These are phyloP conservation scores for Penicillium sp. DNA, from an alignment of 2,329 filamentous ascomycete genomes.

Conservation along the genomic window DNA sequence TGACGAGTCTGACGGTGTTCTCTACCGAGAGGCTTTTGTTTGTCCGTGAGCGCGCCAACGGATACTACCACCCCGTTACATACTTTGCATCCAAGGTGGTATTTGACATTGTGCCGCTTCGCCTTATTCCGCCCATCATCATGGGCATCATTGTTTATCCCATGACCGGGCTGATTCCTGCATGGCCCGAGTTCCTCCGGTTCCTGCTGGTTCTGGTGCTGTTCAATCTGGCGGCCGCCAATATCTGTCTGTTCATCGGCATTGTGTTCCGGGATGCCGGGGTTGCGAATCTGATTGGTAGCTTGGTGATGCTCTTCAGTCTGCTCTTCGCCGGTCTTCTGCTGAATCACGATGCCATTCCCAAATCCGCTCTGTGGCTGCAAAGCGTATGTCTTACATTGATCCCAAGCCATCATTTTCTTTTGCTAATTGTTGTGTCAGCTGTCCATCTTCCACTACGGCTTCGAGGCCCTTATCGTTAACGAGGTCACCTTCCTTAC, in stretches of 20 bases:
- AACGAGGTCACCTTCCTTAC: slow-evolving; percentile 92
- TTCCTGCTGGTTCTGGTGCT: slow-evolving; percentile 89
- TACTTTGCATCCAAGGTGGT: slow-evolving; percentile 96
- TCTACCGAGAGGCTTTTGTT: slow-evolving; percentile 86
- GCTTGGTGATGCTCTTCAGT: slow-evolving; percentile 95
- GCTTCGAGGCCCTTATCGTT: slow-evolving; percentile 91
- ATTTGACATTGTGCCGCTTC: slow-evolving; percentile 95
- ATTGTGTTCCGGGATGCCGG: slow-evolving; percentile 88
- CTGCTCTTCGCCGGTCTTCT: slow-evolving; percentile 89
- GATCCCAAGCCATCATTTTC: not conserved
- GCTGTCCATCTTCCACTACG: slow-evolving; percentile 97
- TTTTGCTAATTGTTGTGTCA: slow-evolving; percentile 37
- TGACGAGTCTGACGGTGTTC: slow-evolving; percentile 91
- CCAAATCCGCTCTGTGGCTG: slow-evolving; percentile 77
- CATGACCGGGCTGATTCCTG: slow-evolving; percentile 88
- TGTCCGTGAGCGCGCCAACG: slow-evolving; percentile 88
- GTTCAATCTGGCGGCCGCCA: slow-evolving; percentile 91
- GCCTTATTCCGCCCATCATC: slow-evolving; percentile 87
- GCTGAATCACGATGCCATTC: slow-evolving; percentile 91
- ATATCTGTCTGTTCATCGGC: slow-evolving; percentile 92
- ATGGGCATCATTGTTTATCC: slow-evolving; percentile 96
- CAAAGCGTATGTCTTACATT: slow-evolving; percentile 59
- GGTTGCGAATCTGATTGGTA: slow-evolving; percentile 89
- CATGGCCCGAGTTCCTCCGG: slow-evolving; percentile 77
- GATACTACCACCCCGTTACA: slow-evolving; percentile 88